Evolutionary conservation across 83 land plant genomes (phyloP), one percentile per base, ranked within the genome.

Genomic region (Diphasiastrum complanatum): DNA sequence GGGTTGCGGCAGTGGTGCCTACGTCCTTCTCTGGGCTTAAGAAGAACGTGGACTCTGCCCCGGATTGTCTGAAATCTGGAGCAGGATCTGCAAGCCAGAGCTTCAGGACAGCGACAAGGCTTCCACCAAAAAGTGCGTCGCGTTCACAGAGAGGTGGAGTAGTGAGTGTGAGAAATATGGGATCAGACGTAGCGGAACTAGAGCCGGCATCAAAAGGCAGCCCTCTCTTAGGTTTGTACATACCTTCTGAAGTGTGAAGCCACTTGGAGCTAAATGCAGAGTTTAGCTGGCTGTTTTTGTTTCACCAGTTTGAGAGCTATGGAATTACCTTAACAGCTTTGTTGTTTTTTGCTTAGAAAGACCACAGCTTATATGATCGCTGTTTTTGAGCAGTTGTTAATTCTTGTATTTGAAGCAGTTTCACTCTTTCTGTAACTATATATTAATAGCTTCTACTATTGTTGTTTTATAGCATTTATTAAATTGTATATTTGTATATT

Each of bases 171-270:
- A 51, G 72, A 32, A 68, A 36, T 33, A 36, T 49, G 47, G 68
- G 57, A 34, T 57, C 51, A 5, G 66, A 68, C 26, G 23, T 68
- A 29, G 72, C 37, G 41, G 66, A 68, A 66, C 60, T 60, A 66
- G 72, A 60, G 29, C 72, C 72, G 8, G 72, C 72, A 5, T 68
- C 72, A 6, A 16, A 60, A 31, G 51, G 63, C 23, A 68, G 72
- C 37, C 72, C 31, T 34, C 67, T 68, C 34, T 33, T 68, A 49
- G 72, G 72, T 68, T 54, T 32, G 64, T 6, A 37, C 38, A 29
- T 10, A 6, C 12, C 2, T 60, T 26, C 36, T 20, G 11, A 36
- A 2, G 12, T 32, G 5, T 60, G 27, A 19, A 8, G 27, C 8
- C 14, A 6, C 22, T 1, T 26, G 35, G 63, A 37, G 35, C 3